Evolutionary conservation across 2,329 filamentous ascomycete genomes (phyloP).

Genomic region (Cladosporium austrohemisphaericum): DNA sequence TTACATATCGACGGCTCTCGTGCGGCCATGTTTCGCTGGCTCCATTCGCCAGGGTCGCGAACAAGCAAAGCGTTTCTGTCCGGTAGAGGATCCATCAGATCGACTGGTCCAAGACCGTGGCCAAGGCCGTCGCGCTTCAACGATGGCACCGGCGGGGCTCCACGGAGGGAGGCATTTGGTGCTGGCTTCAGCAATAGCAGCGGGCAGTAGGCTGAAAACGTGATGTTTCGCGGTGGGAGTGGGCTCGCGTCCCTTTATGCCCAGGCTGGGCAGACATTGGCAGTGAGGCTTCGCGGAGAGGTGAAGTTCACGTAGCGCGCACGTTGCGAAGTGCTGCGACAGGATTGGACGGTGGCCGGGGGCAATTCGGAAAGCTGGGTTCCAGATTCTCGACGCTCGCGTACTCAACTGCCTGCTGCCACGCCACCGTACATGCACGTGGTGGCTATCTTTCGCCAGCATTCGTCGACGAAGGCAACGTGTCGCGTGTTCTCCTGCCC

Average conservation of each 20-base stretch:
- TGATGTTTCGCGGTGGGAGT: background rate
- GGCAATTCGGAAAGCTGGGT: background rate
- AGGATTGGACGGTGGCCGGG: background rate
- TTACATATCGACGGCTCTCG: background rate
- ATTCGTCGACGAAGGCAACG: background rate
- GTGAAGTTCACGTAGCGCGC: background rate
- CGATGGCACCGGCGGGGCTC: background rate
- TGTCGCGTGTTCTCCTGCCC: conserved; percentile 2
- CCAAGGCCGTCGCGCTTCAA: conserved; percentile 7
- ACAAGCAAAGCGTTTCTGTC: background rate
- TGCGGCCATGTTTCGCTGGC: background rate
- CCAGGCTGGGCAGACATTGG: background rate
- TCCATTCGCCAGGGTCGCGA: conserved; percentile 3
- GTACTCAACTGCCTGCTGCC: conserved; percentile 1
- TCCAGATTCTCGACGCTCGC: background rate
- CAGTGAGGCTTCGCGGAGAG: background rate
- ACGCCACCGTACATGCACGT: background rate
- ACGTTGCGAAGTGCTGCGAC: background rate
- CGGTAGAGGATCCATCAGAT: conserved; percentile 6
- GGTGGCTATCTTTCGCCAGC: background rate
- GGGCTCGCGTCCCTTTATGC: background rate
- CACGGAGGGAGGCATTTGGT: background rate
- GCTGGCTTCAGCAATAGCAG: background rate
- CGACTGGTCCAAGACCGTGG: conserved; percentile 3
- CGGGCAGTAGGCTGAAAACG: background rate